Evolutionary conservation across 257 asterid genomes (phyloP), one percentile per base, ranked within the genome.

Genomic region (Plantago elongata): DNA sequence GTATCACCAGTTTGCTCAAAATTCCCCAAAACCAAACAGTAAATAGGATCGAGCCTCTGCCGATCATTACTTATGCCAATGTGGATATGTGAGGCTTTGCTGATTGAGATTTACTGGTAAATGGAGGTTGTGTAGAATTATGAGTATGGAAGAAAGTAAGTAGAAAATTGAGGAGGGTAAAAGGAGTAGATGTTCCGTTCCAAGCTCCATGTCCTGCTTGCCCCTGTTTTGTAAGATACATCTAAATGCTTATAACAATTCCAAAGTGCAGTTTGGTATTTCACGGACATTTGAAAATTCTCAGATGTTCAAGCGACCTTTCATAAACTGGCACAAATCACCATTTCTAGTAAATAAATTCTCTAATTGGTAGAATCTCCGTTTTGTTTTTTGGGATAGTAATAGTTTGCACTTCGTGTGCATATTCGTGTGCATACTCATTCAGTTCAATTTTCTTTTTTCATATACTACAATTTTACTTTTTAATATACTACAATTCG

Each of bases 21-120:
- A 82, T 68, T 91, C 98, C 5, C 98, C 96, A 7, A 84, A 91
- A 68, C 87, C 94, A 55, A 80, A 75, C 42, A 79, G 83, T 57
- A 88, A 84, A 81, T 69, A 76, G 34, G 55, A 50, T 30, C 17
- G 59, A 57, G 80, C 69, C 75, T 63, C 78, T 68, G 79, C 79
- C 49, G 68, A 50, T 56, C 29, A 44, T 37, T 37, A 11, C 69
- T 37, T 37, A 11, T 67, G 77, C 40, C 63, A 18, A 46, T 34
- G 29, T 60, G 77, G 72, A 67, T 70, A 75, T 70, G 66, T 75
- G 65, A 60, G 63, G 73, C 64, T 54, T 40, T 69, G 61, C 42
- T 27, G 12, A 51, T 8, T 9, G 54, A 42, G 8, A 37, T 34
- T 38, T 57, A 69, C 69, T 47, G 70, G 58, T 60, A 42, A 72